Conservation (phyloP, 202 grass and related monocot genomes). For the Digitaria exilis region DNA sequence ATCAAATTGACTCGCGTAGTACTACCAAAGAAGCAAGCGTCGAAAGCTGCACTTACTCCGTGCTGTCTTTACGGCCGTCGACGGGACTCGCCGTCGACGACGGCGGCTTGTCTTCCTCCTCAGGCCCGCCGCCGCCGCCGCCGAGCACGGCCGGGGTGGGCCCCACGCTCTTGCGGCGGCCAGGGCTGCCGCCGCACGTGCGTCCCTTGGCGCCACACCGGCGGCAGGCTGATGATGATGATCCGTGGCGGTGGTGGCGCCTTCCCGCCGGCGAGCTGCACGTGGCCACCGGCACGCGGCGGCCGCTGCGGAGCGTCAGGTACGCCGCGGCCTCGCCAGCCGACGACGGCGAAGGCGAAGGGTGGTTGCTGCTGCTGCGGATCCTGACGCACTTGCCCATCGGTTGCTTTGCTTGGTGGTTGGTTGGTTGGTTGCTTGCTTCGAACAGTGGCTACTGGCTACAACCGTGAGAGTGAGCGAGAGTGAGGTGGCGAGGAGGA, state of each 20-base stretch:
- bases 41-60: neutral
- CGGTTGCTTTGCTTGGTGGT: neutral
- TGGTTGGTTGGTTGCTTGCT: neutral
- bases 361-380: too few species aligned
- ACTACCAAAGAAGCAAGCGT: too few species aligned
- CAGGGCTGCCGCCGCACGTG: too few species aligned
- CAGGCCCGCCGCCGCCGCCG: neutral
- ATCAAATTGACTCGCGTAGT: too few species aligned
- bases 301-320: conserved; percentile 40
- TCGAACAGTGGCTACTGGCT: neutral
- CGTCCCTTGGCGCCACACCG: too few species aligned
- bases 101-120: neutral
- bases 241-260: neutral
- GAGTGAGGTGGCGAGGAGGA: neutral
- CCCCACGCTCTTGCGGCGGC: too few species aligned
- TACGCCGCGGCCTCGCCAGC: neutral
- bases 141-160: too few species aligned
- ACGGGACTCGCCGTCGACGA: neutral
- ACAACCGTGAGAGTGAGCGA: neutral
- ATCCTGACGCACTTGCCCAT: too few species aligned
- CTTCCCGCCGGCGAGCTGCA: neutral
- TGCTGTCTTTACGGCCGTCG: neutral
- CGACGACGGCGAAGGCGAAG: neutral
- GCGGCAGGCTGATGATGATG: neutral
- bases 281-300: conserved; percentile 22